Conservation (phyloP, 257 asterid species). For the Plantago elongata region DNA sequence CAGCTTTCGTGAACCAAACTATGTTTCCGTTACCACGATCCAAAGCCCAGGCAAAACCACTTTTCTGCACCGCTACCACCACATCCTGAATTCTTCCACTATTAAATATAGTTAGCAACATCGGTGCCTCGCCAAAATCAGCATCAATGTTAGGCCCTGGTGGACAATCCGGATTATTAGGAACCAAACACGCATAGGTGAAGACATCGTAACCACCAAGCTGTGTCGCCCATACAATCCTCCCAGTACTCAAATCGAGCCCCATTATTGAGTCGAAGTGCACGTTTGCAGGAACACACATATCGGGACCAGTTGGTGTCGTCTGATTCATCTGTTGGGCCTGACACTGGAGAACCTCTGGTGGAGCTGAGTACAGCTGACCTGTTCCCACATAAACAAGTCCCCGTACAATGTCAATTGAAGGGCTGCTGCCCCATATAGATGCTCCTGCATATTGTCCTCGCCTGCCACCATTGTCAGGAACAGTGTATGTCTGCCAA, state of each 20-base stretch:
- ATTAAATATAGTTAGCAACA: slow-evolving; percentile 37
- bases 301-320: slow-evolving; percentile 36
- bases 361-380: slow-evolving; percentile 59
- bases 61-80: slow-evolving; percentile 68
- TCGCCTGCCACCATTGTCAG: slow-evolving; percentile 50
- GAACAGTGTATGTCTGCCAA: slow-evolving; percentile 75
- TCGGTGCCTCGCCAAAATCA: slow-evolving; percentile 82
- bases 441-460: slow-evolving; percentile 64
- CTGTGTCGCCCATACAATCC: slow-evolving; percentile 45
- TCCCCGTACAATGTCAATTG: slow-evolving; percentile 42
- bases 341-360: slow-evolving; percentile 49
- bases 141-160: slow-evolving; percentile 75
- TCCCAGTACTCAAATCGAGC: slow-evolving; percentile 41
- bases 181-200: slow-evolving; percentile 48
- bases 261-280: slow-evolving; percentile 61
- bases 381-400: slow-evolving; percentile 58
- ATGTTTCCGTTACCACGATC: slow-evolving; percentile 48
- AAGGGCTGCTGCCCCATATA: slow-evolving; percentile 84
- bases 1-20: slow-evolving; percentile 54
- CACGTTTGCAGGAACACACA: slow-evolving; percentile 50
- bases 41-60: slow-evolving; percentile 72
- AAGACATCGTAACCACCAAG: slow-evolving; percentile 70
- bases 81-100: slow-evolving; percentile 40
- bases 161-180: slow-evolving; percentile 61
- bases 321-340: slow-evolving; percentile 43